Evolutionary conservation across 768 basidiomycete genomes (phyloP).

Genomic region (Rhodotorula diobovata): DNA sequence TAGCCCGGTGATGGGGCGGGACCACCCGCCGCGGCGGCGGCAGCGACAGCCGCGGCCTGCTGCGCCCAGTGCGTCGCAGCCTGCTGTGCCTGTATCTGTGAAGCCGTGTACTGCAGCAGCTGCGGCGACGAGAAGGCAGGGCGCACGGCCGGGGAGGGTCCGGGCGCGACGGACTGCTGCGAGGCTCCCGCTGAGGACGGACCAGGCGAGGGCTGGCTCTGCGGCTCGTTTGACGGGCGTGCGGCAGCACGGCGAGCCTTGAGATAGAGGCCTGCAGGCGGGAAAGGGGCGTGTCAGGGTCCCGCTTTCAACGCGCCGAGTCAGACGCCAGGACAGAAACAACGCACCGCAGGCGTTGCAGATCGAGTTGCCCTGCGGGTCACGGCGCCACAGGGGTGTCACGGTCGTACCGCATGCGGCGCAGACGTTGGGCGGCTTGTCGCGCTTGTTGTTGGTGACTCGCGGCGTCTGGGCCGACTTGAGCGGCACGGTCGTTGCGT

Average conservation of each 20-base stretch:
- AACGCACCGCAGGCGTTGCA: conserved; percentile 87
- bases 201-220: background rate
- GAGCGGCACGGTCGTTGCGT: background rate
- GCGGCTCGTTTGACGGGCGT: background rate
- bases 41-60: background rate
- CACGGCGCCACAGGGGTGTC: conserved; percentile 80
- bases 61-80: conserved; percentile 2
- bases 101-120: background rate
- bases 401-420: conserved; percentile 75
- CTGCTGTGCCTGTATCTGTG: background rate
- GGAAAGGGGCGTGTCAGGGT: conserved; percentile 41
- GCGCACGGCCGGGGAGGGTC: background rate
- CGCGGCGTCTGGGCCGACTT: background rate
- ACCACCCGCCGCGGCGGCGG: background rate
- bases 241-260: conserved; percentile 73
- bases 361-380: conserved; percentile 71
- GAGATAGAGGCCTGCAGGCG: conserved; percentile 68
- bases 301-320: background rate
- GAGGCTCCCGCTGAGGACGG: background rate
- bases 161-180: background rate
- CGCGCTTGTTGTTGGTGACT: conserved; percentile 1
- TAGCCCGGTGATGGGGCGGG: background rate
- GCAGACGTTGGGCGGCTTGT: conserved; percentile 51
- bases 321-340: background rate
- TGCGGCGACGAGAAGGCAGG: background rate